Evolutionary conservation across 2,329 filamentous ascomycete species (phyloP).

Genomic region (Neofusicoccum laricinum): DNA sequence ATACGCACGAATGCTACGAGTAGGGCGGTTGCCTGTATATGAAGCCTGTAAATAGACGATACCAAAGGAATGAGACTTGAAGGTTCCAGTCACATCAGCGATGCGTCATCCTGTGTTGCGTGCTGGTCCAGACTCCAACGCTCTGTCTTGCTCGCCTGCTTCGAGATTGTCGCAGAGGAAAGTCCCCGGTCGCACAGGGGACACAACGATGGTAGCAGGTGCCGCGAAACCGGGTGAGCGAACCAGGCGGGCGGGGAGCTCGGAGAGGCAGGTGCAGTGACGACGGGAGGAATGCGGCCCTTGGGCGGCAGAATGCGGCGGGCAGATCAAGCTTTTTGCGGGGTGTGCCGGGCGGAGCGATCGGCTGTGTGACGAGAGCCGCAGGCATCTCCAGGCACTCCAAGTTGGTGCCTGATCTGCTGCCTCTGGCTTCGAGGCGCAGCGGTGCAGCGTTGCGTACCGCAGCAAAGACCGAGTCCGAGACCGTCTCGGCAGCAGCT

Average conservation of each 20-base stretch:
- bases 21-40: background rate
- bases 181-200: background rate
- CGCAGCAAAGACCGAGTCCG: too few species aligned
- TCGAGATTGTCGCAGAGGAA: background rate
- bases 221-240: background rate
- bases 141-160: background rate
- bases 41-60: background rate
- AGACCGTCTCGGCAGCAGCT: too few species aligned
- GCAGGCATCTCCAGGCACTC: background rate
- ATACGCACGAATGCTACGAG: background rate
- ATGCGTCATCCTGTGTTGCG: background rate
- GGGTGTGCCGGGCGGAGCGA: background rate
- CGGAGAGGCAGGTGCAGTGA: background rate
- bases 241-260: background rate
- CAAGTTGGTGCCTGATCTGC: background rate
- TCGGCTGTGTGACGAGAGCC: conserved; percentile 5
- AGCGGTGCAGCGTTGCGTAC: background rate
- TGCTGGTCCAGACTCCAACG: background rate
- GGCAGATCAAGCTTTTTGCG: conserved; percentile 5
- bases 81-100: background rate
- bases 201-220: background rate
- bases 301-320: background rate
- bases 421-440: background rate
- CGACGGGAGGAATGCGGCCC: too few species aligned
- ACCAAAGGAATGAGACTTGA: background rate